Conservation (phyloP, 1,284 basidiomycete species). For the Testicularia cyperi region DNA sequence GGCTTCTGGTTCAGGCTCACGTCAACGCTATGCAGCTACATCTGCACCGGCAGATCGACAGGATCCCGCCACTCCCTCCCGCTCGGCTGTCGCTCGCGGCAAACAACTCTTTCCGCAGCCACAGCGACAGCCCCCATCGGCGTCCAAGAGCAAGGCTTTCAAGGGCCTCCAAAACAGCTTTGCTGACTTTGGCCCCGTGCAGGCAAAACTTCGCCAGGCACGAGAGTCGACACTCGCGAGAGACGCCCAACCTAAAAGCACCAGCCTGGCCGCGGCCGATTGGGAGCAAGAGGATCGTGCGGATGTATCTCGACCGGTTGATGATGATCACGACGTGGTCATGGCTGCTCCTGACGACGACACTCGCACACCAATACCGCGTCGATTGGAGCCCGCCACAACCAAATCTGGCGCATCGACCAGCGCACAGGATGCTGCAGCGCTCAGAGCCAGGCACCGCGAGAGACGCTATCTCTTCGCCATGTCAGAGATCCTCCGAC, state of each 20-base stretch:
- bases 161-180: slow-evolving; percentile 31
- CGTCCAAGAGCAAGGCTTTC: slow-evolving; percentile 18
- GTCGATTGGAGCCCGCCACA: no score
- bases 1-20: slow-evolving; percentile 15
- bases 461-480: slow-evolving; percentile 15
- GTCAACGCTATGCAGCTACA: slow-evolving; percentile 8
- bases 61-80: slow-evolving; percentile 23
- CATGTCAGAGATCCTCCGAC: slow-evolving; percentile 22
- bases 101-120: slow-evolving; percentile 12
- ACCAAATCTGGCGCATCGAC: no score
- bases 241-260: background rate
- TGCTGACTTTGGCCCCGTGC: slow-evolving; percentile 29
- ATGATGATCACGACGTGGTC: slow-evolving; percentile 4
- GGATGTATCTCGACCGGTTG: slow-evolving; percentile 2
- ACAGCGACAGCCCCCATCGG: slow-evolving; percentile 7
- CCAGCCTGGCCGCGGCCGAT: slow-evolving; percentile 9
- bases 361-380: no score
- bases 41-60: slow-evolving; percentile 9
- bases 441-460: no score
- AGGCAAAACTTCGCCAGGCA: slow-evolving; percentile 23
- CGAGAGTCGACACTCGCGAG: slow-evolving; percentile 11
- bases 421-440: no score
- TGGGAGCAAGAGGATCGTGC: no score
- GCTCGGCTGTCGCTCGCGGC: slow-evolving; percentile 10
- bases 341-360: slow-evolving; percentile 11